Conservation (phyloP, 1,284 basidiomycete genomes). For the Clitocybe nebularis region DNA sequence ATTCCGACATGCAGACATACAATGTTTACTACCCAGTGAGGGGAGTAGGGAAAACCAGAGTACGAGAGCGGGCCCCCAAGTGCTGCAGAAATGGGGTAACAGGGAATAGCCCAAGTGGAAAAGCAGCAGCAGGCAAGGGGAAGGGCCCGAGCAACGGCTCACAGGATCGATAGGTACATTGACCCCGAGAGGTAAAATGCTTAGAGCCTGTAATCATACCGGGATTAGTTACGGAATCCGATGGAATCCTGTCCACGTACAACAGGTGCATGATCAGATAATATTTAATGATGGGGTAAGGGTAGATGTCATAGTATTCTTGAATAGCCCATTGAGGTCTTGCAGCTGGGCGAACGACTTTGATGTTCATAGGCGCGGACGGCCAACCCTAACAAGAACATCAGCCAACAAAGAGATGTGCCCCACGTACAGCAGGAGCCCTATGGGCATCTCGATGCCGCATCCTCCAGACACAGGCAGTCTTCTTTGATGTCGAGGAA, state of each 20-base stretch:
- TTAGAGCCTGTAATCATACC: conserved; percentile 70
- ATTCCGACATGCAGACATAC: conserved; percentile 94
- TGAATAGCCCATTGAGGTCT: conserved; percentile 75
- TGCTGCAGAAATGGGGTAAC: conserved; percentile 88
- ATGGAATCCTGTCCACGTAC: conserved; percentile 41
- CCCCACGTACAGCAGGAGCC: no score
- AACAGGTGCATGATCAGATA: conserved; percentile 90
- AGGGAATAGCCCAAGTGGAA: conserved; percentile 86
- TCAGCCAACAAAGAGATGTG: conserved; percentile 8
- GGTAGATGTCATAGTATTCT: conserved; percentile 88
- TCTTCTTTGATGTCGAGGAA: no score
- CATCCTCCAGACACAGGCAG: no score
- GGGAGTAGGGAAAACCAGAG: conserved; percentile 93
- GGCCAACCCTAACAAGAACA: conserved; percentile 56
- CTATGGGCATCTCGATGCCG: no score
- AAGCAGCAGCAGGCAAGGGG: conserved; percentile 92
- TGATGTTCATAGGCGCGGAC: conserved; percentile 70
- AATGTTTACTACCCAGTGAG: conserved; percentile 93
- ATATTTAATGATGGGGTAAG: conserved; percentile 75
- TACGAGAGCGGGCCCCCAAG: conserved; percentile 89
- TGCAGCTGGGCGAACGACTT: conserved; percentile 82
- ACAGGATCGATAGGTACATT: conserved; percentile 98
- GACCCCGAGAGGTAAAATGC: conserved; percentile 96
- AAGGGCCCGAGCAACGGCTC: conserved; percentile 87
- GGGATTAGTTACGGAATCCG: conserved; percentile 3